Conservation (phyloP, 176 grass and related monocot genomes). For the Calamus simplicifolius region DNA sequence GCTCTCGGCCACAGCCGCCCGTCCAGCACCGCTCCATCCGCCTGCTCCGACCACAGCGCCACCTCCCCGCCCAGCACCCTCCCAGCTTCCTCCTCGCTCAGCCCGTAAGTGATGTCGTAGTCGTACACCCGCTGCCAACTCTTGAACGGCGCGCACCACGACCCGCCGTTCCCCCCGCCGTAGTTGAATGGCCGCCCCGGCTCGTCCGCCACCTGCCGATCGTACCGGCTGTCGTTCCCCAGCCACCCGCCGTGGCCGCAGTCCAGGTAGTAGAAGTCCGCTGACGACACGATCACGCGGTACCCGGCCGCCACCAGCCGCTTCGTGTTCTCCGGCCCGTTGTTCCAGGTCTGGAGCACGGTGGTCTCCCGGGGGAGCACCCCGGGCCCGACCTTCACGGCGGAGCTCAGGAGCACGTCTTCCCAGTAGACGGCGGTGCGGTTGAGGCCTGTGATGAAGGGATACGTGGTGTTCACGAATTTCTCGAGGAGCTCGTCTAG, state of each 20-base stretch:
- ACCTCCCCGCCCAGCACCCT: slow-evolving; percentile 80
- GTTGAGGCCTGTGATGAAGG: slow-evolving; percentile 68
- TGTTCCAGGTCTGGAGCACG: slow-evolving; percentile 96
- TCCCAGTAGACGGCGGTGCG: slow-evolving; percentile 94
- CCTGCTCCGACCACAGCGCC: slow-evolving; percentile 91
- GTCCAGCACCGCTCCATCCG: slow-evolving; percentile 66
- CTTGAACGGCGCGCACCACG: slow-evolving; percentile 93
- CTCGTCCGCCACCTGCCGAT: slow-evolving; percentile 63
- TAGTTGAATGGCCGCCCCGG: slow-evolving; percentile 69
- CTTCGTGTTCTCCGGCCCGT: slow-evolving; percentile 86
- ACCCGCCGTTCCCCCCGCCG: slow-evolving; percentile 72
- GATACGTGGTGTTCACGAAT: slow-evolving; percentile 65
- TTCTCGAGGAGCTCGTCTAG: slow-evolving; percentile 65
- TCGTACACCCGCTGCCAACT: slow-evolving; percentile 93
- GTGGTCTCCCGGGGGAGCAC: slow-evolving; percentile 62
- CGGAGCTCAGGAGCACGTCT: slow-evolving; percentile 67
- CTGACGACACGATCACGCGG: slow-evolving; percentile 75
- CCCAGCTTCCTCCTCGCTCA: slow-evolving; percentile 52
- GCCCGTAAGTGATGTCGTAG: slow-evolving; percentile 90
- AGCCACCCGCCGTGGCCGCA: slow-evolving; percentile 88
- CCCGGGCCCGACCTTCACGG: slow-evolving; percentile 34
- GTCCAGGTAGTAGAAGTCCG: slow-evolving; percentile 94
- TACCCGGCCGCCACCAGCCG: slow-evolving; percentile 63
- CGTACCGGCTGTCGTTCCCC: slow-evolving; percentile 89
- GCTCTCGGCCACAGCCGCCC: slow-evolving; percentile 67